These are phyloP conservation scores for Apostasia ramifera DNA, from an alignment of 106 monocot species.

Conservation along the genomic window DNA sequence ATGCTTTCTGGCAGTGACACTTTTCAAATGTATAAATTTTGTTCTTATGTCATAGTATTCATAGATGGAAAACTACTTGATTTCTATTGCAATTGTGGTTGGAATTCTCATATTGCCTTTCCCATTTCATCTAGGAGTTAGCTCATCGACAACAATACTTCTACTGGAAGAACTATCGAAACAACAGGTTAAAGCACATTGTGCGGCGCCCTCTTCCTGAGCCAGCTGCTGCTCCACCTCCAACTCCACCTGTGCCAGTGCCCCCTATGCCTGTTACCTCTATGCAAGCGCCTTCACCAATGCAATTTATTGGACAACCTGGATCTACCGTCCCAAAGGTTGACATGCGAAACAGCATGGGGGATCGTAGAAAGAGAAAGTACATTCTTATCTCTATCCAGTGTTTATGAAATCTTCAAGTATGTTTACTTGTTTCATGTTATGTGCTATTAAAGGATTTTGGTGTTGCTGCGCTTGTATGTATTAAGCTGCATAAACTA, in stretches of 20 bases:
- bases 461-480: too few species aligned
- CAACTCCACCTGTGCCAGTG: conserved; percentile 25
- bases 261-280: conserved; percentile 24
- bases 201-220: conserved; percentile 79
- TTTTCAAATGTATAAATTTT: too few species aligned
- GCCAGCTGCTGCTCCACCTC: conserved; percentile 29
- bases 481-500: too few species aligned
- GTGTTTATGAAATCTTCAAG: too few species aligned
- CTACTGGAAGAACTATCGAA: conserved; percentile 96
- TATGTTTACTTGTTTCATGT: too few species aligned
- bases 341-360: conserved; percentile 72
- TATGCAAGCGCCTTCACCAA: conserved; percentile 33
- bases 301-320: conserved; percentile 66
- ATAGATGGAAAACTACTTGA: not conserved
- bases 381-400: conserved; percentile 18
- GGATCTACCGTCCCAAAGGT: conserved; percentile 54
- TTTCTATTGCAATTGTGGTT: not conserved
- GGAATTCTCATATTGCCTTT: not conserved
- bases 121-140: conserved; percentile 50
- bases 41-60: not conserved
- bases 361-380: conserved; percentile 95
- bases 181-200: conserved; percentile 95
- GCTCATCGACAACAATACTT: conserved; percentile 93
- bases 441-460: too few species aligned
- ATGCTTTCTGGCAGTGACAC: too few species aligned